Base-by-base conservation (phyloP, 345 rosid genomes). In the Pistacia vera region DNA sequence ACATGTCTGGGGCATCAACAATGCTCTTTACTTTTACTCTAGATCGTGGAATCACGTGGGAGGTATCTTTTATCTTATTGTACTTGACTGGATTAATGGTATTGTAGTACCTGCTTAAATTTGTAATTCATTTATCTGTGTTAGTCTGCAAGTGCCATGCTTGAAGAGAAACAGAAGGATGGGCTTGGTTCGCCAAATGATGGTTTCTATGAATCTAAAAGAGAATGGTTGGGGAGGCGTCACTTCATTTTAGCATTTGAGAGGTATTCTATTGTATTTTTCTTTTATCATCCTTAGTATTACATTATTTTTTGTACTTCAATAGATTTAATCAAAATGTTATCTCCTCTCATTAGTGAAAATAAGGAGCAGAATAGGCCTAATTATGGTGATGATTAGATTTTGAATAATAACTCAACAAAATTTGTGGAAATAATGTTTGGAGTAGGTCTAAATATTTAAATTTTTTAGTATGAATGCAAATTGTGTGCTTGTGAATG, bases 41-140 rank as follows among this genome's bases (percentile, higher is more conserved):
- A 64, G 97, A 96, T 85, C 98, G 98, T 79, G 98, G 99, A 78
- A 67, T 90, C 81, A 91, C 97, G 4, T 96, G 98, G 98, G 97
- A 89, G 99, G 99, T 93, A 81, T 58, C 1, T 11, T 62, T 71
- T 48, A 69, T 51, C 46, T 46, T 12, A 54, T 17, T 41, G 66
- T 74, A n/a, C 36, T 63, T 77, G 54, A 22, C 76, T 74, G 38
- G 41, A 9, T 18, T 44, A 59, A 30, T 72, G 30, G 22, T 35
- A 11, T 70, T 12, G 22, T 13, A 25, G 22, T 74, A 28, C 18
- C 61, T 17, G 25, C 56, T 16, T 41, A 41, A 54, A 11, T 68
- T 14, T 68, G 14, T 62, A 17, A 58, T 41, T 38, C 57, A 14
- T 83, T 74, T 30, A 56, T 83, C 48, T 33, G 8, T 85, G 72